These are phyloP conservation scores for Solanum virginianum DNA, from an alignment of 257 asterid species.

Conservation along the genomic window DNA sequence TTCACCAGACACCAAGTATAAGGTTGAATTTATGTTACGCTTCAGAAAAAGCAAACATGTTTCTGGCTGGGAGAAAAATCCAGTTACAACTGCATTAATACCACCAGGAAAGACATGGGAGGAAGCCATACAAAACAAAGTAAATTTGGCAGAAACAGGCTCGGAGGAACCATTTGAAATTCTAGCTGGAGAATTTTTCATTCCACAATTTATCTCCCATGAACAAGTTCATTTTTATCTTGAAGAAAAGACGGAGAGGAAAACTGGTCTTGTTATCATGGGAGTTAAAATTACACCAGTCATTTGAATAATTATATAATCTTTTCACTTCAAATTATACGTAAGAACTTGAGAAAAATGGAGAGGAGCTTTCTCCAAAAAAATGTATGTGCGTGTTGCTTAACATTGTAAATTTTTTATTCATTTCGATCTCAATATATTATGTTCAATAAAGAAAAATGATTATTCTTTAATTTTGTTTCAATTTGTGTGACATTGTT, in stretches of 20 bases:
- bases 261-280: background rate
- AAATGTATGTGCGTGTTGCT: too few relatives aligned
- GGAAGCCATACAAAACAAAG: background rate
- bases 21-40: background rate
- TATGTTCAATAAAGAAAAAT: too few relatives aligned
- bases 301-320: background rate
- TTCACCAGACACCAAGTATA: background rate
- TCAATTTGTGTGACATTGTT: too few relatives aligned
- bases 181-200: background rate
- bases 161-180: background rate
- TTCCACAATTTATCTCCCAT: background rate
- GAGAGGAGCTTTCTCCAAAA: too few relatives aligned
- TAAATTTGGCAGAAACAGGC: background rate
- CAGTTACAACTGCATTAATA: background rate
- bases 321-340: too few relatives aligned
- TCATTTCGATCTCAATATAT: too few relatives aligned
- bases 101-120: background rate
- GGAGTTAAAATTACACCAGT: background rate
- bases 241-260: background rate
- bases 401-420: too few relatives aligned
- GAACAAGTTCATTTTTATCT: background rate
- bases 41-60: background rate
- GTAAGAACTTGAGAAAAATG: too few relatives aligned
- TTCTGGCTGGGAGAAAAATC: background rate
- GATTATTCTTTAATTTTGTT: too few relatives aligned